phyloP scores from a whole-genome alignment of 176 grass and related monocot genomes.

The Eleusine coracana region DNA sequence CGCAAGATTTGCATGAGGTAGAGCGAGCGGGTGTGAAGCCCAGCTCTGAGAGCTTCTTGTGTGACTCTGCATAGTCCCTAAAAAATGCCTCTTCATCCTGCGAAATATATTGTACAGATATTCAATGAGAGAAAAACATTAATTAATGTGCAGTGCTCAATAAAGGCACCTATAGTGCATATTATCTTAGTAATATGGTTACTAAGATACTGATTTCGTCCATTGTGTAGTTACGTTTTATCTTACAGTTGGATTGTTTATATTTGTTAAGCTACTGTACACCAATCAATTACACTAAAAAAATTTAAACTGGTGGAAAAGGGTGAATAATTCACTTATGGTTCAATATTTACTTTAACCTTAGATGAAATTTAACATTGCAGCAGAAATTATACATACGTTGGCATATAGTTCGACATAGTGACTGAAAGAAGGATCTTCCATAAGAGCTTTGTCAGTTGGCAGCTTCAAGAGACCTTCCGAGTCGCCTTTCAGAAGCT shows the following conservation, averaged over 20 bases:
- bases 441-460: conserved; percentile 62
- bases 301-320: neutral
- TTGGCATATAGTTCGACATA: conserved; percentile 57
- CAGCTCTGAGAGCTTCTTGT: conserved; percentile 71
- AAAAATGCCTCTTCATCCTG: conserved; percentile 73
- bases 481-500: conserved; percentile 54
- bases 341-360: too few relatives aligned
- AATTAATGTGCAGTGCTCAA: too few relatives aligned
- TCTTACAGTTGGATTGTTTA: neutral
- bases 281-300: neutral
- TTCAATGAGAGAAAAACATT: neutral
- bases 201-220: neutral
- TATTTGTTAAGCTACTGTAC: too few relatives aligned
- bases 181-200: neutral
- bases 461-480: conserved; percentile 63
- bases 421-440: conserved; percentile 44
- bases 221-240: neutral
- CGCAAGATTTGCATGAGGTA: neutral
- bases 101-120: neutral
- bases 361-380: too few relatives aligned
- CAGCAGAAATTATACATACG: conserved; percentile 18
- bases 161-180: too few relatives aligned
- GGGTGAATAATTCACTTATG: too few relatives aligned
- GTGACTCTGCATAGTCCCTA: conserved; percentile 58
- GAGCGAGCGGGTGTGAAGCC: conserved; percentile 56